These are phyloP conservation scores for Allomyces macrogynus DNA, from an alignment of 192 early-diverging fungal species.

Conservation along the genomic window DNA sequence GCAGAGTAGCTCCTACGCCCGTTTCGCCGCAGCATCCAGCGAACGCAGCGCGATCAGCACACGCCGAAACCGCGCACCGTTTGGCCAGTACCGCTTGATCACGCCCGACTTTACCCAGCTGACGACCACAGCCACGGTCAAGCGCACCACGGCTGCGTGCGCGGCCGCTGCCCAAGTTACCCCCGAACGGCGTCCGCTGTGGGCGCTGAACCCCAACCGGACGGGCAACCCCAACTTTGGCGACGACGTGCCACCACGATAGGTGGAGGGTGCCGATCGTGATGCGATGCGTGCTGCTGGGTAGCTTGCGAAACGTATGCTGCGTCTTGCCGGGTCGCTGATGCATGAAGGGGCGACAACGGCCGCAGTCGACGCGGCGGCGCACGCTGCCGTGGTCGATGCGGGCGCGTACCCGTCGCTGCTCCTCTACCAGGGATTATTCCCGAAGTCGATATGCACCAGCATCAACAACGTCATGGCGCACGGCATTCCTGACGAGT, in stretches of 20 bases:
- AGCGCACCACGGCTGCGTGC: background rate
- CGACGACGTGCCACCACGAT: background rate
- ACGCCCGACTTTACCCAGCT: background rate
- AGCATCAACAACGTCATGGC: conserved; percentile 69
- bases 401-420: conserved; percentile 50
- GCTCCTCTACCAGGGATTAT: conserved; percentile 46
- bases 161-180: background rate
- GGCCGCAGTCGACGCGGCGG: background rate
- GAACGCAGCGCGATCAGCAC: too few relatives aligned
- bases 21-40: too few relatives aligned
- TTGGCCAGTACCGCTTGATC: background rate
- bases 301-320: background rate
- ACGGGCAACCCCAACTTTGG: background rate
- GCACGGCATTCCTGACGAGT: conserved; percentile 46
- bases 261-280: background rate
- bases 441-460: conserved; percentile 55
- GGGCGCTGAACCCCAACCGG: background rate
- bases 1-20: too few relatives aligned
- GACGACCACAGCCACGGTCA: background rate
- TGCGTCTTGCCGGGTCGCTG: background rate
- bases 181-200: background rate
- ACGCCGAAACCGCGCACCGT: background rate
- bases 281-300: background rate
- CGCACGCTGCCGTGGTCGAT: conserved; percentile 32
- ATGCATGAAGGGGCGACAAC: background rate